A percentile compares a stretch with the other conserved stretches of the same genome.
Conservation (phyloP, 2,329 filamentous ascomycete species). For the Ampelomyces quisqualis region DNA sequence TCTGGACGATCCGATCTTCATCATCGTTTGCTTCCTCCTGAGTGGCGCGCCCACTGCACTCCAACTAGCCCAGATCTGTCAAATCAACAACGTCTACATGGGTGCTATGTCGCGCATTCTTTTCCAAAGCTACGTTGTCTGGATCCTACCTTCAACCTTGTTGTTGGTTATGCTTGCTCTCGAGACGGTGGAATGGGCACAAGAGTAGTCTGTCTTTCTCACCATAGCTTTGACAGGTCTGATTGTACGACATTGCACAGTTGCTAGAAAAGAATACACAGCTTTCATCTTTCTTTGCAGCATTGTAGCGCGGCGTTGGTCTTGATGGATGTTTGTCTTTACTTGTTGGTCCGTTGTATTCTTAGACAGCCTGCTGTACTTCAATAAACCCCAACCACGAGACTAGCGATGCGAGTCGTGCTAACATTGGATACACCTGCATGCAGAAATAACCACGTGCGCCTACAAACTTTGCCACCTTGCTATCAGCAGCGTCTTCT, state of each 20-base stretch:
- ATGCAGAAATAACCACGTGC: neutral
- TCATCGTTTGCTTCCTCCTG: slow-evolving; percentile 95
- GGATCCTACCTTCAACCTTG: slow-evolving; percentile 93
- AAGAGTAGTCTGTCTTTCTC: slow-evolving; percentile 3
- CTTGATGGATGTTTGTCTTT: neutral
- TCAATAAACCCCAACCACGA: too few species aligned
- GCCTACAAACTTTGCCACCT: neutral
- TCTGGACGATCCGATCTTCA: slow-evolving; percentile 94
- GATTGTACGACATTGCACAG: slow-evolving; percentile 4
- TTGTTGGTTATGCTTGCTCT: slow-evolving; percentile 87
- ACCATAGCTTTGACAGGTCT: neutral
- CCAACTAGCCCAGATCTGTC: slow-evolving; percentile 96
- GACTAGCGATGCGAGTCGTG: too few species aligned
- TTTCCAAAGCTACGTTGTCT: slow-evolving; percentile 96
- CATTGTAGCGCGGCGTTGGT: slow-evolving; percentile 16
- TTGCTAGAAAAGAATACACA: neutral
- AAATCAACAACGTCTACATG: slow-evolving; percentile 96
- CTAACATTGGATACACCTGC: too few species aligned
- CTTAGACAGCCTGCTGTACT: too few species aligned
- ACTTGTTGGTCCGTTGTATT: neutral
- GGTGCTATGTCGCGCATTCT: slow-evolving; percentile 88
- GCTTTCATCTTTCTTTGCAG: neutral
- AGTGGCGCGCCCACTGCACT: slow-evolving; percentile 90
- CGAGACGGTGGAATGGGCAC: slow-evolving; percentile 91
- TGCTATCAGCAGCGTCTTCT: slow-evolving; percentile 2